These are phyloP conservation scores for Zymoseptoria pseudotritici DNA, from an alignment of 2,329 filamentous ascomycete species.

Conservation along the genomic window DNA sequence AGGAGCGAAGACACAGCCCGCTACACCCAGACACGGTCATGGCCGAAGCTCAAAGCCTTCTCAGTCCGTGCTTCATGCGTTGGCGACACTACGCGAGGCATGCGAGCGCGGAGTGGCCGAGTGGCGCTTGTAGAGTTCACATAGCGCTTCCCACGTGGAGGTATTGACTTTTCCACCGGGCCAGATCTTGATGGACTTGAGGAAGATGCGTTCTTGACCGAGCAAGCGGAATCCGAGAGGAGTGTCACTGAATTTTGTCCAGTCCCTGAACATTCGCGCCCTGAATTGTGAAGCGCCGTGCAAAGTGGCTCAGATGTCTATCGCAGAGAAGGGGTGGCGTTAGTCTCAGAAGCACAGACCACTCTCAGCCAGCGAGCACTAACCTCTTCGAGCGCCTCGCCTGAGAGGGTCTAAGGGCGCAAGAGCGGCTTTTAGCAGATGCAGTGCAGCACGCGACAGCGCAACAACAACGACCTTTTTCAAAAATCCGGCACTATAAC, in stretches of 20 bases:
- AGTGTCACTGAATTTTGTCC: background rate
- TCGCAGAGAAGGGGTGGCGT: no score
- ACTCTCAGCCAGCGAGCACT: no score
- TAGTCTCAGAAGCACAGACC: no score
- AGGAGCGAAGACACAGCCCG: background rate
- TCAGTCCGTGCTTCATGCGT: background rate
- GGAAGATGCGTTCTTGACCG: background rate
- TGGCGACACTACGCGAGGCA: background rate
- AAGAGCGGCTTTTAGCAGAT: no score
- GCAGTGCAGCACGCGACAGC: no score
- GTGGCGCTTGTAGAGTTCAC: background rate
- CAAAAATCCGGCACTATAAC: no score
- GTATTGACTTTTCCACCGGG: background rate
- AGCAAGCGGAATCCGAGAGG: background rate
- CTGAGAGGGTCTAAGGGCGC: no score
- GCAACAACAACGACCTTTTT: no score
- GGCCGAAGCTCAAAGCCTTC: background rate
- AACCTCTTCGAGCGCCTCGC: no score
- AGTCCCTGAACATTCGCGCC: background rate
- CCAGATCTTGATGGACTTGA: background rate
- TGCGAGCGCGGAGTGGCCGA: background rate
- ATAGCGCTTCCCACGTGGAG: background rate
- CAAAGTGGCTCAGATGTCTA: no score
- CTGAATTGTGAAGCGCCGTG: no score
- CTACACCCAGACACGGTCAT: background rate